A percentile compares a stretch with the other conserved stretches of the same genome.
These are phyloP conservation scores for Collybia mongolica DNA, from an alignment of 768 basidiomycete genomes.

Conservation along the genomic window DNA sequence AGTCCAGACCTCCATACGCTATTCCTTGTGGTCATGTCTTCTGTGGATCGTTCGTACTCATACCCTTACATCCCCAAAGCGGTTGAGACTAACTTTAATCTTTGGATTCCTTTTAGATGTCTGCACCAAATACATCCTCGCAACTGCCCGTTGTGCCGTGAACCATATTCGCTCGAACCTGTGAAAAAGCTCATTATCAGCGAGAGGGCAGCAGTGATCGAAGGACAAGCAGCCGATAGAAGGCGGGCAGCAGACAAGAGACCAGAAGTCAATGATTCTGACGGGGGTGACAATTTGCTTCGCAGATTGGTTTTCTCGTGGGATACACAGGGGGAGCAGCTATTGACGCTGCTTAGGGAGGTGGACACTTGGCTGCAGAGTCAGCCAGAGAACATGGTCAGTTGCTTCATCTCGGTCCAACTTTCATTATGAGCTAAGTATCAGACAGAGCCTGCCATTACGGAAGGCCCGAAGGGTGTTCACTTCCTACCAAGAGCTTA, in stretches of 20 bases:
- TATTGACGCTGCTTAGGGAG: constrained; percentile 39
- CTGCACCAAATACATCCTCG: constrained; percentile 11
- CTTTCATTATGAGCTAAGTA: constrained; percentile 3
- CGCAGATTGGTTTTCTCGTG: constrained; percentile 36
- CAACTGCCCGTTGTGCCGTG: constrained; percentile 16
- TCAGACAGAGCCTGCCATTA: constrained; percentile 20
- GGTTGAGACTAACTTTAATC: neutral
- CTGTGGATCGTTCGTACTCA: constrained; percentile 55
- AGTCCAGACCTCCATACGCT: constrained; percentile 57
- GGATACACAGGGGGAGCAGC: constrained; percentile 35
- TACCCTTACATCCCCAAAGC: neutral
- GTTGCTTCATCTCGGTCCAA: constrained; percentile 17
- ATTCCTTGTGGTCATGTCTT: constrained; percentile 81
- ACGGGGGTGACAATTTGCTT: constrained; percentile 34
- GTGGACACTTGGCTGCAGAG: constrained; percentile 49
- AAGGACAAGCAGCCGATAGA: too few species aligned
- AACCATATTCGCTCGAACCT: constrained; percentile 13
- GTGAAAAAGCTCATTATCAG: constrained; percentile 17
- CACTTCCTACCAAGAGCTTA: constrained; percentile 35
- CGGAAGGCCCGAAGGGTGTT: constrained; percentile 36
- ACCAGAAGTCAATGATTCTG: constrained; percentile 27
- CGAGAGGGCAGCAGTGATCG: constrained; percentile 17
- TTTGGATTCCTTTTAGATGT: constrained; percentile 7
- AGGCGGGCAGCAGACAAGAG: too few species aligned
- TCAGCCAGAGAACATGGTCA: constrained; percentile 36